Conservation (phyloP, 1,284 basidiomycete genomes). For the Cryptococcus sp. region DNA sequence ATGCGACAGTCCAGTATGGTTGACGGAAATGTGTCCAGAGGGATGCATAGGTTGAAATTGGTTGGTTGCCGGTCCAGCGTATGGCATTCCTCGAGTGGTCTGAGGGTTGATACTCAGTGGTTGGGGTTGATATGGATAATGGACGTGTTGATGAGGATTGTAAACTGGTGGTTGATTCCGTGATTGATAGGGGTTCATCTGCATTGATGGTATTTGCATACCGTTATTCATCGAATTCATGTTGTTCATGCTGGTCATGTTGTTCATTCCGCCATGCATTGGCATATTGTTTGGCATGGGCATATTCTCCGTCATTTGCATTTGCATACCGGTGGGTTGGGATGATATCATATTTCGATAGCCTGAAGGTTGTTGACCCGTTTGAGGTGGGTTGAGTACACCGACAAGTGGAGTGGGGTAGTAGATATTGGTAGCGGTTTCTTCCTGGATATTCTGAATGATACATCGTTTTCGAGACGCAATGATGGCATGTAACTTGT, state of each 20-base stretch:
- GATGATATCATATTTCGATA: constrained; percentile 18
- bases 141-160: constrained; percentile 43
- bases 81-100: constrained; percentile 35
- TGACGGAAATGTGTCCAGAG: constrained; percentile 25
- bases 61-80: constrained; percentile 34
- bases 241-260: constrained; percentile 6
- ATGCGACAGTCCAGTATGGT: constrained; percentile 30
- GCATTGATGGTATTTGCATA: neutral
- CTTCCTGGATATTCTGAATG: constrained; percentile 91
- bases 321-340: constrained; percentile 16
- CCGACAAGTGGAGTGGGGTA: constrained; percentile 86
- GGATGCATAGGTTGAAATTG: constrained; percentile 12
- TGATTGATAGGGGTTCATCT: constrained; percentile 14
- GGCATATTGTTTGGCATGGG: constrained; percentile 12
- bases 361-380: constrained; percentile 29
- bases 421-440: constrained; percentile 96
- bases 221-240: neutral
- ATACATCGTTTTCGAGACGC: constrained; percentile 82
- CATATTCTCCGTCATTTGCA: constrained; percentile 17
- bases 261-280: constrained; percentile 15
- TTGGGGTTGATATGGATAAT: constrained; percentile 42
- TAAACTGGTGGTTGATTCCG: constrained; percentile 27
- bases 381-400: constrained; percentile 54
- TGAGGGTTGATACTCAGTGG: constrained; percentile 37
- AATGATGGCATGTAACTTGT: constrained; percentile 88